These are phyloP conservation scores for Bruguiera sexangula DNA, from an alignment of 345 rosid species.

Conservation along the genomic window DNA sequence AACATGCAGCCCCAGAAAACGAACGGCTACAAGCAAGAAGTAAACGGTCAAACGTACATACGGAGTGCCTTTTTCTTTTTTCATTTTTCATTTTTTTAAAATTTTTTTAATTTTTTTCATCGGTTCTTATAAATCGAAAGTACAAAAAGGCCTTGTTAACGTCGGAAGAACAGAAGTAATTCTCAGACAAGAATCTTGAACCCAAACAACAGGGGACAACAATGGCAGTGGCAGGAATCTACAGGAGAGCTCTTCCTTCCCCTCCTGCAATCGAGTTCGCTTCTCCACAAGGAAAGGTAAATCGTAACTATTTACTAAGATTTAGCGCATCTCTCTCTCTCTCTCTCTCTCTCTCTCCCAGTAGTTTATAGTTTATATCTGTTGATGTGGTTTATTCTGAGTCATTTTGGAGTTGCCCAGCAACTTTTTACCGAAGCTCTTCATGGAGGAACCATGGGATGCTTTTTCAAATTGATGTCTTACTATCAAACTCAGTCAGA, in stretches of 20 bases:
- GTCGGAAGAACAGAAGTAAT: background rate
- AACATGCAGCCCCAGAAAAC: too few species aligned
- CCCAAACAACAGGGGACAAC: background rate
- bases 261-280: constrained; percentile 86
- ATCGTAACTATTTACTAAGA: background rate
- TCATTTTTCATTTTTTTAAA: too few species aligned
- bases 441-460: constrained; percentile 33
- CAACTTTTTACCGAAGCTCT: constrained; percentile 38
- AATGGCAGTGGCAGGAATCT: constrained; percentile 74
- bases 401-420: constrained; percentile 14
- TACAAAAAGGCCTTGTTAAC: too few species aligned
- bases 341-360: too few species aligned
- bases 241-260: constrained; percentile 58
- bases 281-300: constrained; percentile 73
- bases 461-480: constrained; percentile 34
- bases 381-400: background rate
- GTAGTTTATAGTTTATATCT: background rate
- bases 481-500: constrained; percentile 47
- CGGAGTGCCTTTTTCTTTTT: too few species aligned
- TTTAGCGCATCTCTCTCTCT: too few species aligned
- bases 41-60: too few species aligned
- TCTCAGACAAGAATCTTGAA: background rate
- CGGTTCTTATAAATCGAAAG: too few species aligned
- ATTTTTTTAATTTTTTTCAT: too few species aligned
- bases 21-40: too few species aligned